A percentile compares a stretch with the other conserved stretches of the same genome.
These are phyloP conservation scores for Cucumis melo DNA, from an alignment of 306 rosid genomes.

Conservation along the genomic window DNA sequence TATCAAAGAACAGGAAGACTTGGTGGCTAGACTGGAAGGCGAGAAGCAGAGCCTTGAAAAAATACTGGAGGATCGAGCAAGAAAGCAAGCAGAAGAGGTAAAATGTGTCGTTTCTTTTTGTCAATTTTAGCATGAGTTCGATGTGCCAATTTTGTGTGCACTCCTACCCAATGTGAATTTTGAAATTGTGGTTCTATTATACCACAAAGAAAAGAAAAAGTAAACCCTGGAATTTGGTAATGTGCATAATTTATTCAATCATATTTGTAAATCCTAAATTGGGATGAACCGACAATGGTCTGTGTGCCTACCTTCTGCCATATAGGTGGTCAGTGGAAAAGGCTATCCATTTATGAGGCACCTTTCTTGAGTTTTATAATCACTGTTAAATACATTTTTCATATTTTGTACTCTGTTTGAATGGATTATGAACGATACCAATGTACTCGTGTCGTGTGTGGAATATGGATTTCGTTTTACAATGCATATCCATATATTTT, in stretches of 20 bases:
- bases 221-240: not conserved
- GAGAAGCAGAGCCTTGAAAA: slow-evolving; percentile 94
- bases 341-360: not conserved
- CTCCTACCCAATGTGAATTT: not conserved
- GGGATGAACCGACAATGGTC: not conserved
- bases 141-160: not conserved
- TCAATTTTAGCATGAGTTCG: not conserved
- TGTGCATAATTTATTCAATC: not conserved
- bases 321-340: not conserved
- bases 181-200: not conserved
- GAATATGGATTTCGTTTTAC: not conserved
- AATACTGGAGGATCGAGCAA: slow-evolving; percentile 78
- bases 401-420: not conserved
- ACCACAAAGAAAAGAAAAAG: not conserved
- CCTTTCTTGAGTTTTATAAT: not conserved
- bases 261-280: not conserved
- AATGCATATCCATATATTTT: slow-evolving; percentile 9
- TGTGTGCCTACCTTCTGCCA: not conserved
- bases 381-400: not conserved
- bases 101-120: not conserved
- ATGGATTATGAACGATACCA: not conserved
- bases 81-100: slow-evolving; percentile 89
- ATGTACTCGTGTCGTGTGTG: not conserved
- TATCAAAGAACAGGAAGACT: slow-evolving; percentile 74
- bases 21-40: slow-evolving; percentile 90